Evolutionary conservation across 257 asterid species (phyloP).

Genomic region (Nicotiana knightiana): DNA sequence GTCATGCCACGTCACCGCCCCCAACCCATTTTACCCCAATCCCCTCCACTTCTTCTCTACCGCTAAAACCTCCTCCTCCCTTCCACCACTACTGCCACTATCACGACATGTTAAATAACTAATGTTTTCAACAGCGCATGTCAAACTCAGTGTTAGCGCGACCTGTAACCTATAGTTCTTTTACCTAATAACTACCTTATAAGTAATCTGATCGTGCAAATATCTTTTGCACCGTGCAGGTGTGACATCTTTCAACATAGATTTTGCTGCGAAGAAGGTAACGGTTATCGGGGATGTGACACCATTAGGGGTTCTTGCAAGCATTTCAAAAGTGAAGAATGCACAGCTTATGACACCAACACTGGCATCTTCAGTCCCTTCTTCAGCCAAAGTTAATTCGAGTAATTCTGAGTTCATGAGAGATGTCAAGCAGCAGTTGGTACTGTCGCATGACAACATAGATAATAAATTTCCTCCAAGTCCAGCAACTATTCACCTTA

Average conservation of each 20-base stretch:
- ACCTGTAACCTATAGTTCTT: too few relatives aligned
- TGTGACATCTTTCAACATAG: constrained; percentile 18
- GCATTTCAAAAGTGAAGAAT: constrained; percentile 19
- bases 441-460: background rate
- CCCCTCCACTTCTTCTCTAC: too few relatives aligned
- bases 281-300: constrained; percentile 21
- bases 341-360: constrained; percentile 32
- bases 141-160: too few relatives aligned
- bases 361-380: constrained; percentile 1
- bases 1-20: too few relatives aligned
- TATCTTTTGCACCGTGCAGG: background rate
- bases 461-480: background rate
- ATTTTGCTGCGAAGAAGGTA: constrained; percentile 12
- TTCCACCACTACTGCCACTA: too few relatives aligned
- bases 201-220: background rate
- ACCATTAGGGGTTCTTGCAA: constrained; percentile 18
- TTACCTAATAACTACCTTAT: background rate
- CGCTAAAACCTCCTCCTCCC: too few relatives aligned
- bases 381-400: background rate
- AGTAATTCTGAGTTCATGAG: background rate
- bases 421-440: background rate
- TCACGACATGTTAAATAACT: too few relatives aligned
- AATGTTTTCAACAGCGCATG: too few relatives aligned
- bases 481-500: background rate
- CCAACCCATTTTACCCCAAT: too few relatives aligned